phyloP scores from a whole-genome alignment of 345 rosid genomes.

The Sonneratia alba region DNA sequence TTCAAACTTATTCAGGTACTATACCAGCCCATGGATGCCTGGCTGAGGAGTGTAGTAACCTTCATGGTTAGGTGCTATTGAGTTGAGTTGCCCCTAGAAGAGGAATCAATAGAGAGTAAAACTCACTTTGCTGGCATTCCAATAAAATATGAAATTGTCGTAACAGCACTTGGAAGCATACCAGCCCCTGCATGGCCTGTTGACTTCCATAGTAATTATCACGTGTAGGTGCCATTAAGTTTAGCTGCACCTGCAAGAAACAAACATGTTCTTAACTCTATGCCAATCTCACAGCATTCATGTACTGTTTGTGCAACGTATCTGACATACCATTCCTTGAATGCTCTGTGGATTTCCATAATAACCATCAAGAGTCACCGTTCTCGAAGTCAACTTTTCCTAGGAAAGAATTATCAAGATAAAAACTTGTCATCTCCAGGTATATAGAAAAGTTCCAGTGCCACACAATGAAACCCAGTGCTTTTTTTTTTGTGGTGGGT shows the following conservation, averaged over 20 bases:
- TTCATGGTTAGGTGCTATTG: slow-evolving; percentile 51
- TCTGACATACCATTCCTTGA: slow-evolving; percentile 37
- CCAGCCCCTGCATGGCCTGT: slow-evolving; percentile 49
- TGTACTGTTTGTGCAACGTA: background rate
- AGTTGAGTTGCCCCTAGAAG: slow-evolving; percentile 44
- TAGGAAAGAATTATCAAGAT: slow-evolving; percentile 10
- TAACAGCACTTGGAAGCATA: slow-evolving; percentile 10
- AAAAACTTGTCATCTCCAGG: background rate
- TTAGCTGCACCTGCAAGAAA: slow-evolving; percentile 40
- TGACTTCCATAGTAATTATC: slow-evolving; percentile 44
- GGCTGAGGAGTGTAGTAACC: slow-evolving; percentile 39
- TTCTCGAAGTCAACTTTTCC: slow-evolving; percentile 40
- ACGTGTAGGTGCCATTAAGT: slow-evolving; percentile 54
- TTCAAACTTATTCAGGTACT: background rate
- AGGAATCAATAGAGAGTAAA: background rate
- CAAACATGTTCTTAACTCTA: background rate
- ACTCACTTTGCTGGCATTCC: background rate
- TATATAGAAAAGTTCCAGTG: background rate
- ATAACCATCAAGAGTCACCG: slow-evolving; percentile 35
- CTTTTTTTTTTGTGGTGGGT: background rate
- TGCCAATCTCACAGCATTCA: background rate
- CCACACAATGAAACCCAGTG: background rate
- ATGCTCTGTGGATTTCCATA: slow-evolving; percentile 35
- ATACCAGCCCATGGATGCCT: slow-evolving; percentile 50
- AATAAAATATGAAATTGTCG: background rate